phyloP scores from a whole-genome alignment of 306 rosid species.

The Cicer arietinum region DNA sequence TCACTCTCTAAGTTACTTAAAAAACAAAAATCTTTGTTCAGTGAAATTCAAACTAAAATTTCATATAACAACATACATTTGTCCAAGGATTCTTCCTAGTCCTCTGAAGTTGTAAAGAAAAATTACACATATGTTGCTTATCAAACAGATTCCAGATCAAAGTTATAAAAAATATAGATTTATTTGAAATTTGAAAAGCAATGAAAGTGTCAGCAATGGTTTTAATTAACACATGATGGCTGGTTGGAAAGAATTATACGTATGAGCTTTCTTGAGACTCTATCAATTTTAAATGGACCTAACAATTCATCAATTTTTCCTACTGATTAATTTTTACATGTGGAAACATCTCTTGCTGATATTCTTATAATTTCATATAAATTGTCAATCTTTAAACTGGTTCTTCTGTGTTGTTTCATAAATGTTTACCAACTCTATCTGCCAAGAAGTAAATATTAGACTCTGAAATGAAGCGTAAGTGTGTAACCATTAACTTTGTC shows the following conservation, averaged over 20 bases:
- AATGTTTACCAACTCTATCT: constrained; percentile 19
- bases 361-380: not conserved
- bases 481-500: constrained; percentile 34
- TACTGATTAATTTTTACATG: not conserved
- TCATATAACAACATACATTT: constrained; percentile 14
- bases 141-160: not conserved
- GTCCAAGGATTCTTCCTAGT: constrained; percentile 15
- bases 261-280: not conserved
- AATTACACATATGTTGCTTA: not conserved
- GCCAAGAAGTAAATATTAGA: constrained; percentile 8
- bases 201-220: not conserved
- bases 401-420: not conserved
- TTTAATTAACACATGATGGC: not conserved
- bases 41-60: constrained; percentile 18
- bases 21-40: not conserved
- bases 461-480: constrained; percentile 7
- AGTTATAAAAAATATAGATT: not conserved
- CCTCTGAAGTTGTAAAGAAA: constrained; percentile 20
- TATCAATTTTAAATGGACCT: constrained; percentile 1
- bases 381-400: too few relatives aligned
- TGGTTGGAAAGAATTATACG: constrained; percentile 4
- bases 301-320: not conserved
- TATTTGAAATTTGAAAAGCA: not conserved
- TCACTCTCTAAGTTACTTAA: constrained; percentile 8
- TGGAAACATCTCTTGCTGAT: not conserved